phyloP scores from a whole-genome alignment of 2,329 filamentous ascomycete genomes.

The Fusarium palustre region DNA sequence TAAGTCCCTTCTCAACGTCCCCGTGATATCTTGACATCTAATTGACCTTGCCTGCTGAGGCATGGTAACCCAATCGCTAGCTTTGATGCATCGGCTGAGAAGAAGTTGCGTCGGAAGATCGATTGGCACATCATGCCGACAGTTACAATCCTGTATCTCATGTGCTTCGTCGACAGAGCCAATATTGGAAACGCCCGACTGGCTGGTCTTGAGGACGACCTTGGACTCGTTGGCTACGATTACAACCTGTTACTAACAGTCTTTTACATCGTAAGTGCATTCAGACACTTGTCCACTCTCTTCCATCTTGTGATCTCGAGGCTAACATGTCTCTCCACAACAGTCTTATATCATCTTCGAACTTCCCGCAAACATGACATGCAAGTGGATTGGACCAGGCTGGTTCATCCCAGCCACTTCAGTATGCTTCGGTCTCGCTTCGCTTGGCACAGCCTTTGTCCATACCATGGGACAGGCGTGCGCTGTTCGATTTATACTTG shows the following conservation, averaged over 20 bases:
- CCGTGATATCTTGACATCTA: fast-evolving
- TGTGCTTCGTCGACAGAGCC: slow-evolving; percentile 79
- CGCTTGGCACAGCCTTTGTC: slow-evolving; percentile 18
- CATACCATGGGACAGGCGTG: slow-evolving; percentile 27
- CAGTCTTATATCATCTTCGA: slow-evolving; percentile 69
- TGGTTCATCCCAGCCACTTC: slow-evolving; percentile 68
- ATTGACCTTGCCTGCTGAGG: not conserved
- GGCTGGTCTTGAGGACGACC: slow-evolving; percentile 64
- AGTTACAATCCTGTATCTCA: slow-evolving; percentile 33
- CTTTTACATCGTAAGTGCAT: slow-evolving; percentile 15
- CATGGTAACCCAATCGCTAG: slow-evolving; percentile 20
- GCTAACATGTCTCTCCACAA: not conserved
- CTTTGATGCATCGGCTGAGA: slow-evolving; percentile 12
- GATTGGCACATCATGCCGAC: slow-evolving; percentile 26
- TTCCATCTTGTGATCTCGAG: fast-evolving
- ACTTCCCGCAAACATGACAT: slow-evolving; percentile 72
- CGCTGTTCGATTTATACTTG: slow-evolving; percentile 69
- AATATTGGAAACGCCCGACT: slow-evolving; percentile 74
- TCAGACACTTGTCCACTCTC: not conserved
- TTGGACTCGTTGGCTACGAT: slow-evolving; percentile 65
- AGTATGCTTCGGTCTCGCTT: slow-evolving; percentile 52
- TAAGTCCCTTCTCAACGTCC: not conserved
- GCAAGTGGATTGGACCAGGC: slow-evolving; percentile 73
- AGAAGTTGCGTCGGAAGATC: slow-evolving; percentile 13
- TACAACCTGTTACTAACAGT: slow-evolving; percentile 15